Evolutionary conservation across 2,329 filamentous ascomycete species (phyloP).

Genomic region (Hymenoscyphus repandus): DNA sequence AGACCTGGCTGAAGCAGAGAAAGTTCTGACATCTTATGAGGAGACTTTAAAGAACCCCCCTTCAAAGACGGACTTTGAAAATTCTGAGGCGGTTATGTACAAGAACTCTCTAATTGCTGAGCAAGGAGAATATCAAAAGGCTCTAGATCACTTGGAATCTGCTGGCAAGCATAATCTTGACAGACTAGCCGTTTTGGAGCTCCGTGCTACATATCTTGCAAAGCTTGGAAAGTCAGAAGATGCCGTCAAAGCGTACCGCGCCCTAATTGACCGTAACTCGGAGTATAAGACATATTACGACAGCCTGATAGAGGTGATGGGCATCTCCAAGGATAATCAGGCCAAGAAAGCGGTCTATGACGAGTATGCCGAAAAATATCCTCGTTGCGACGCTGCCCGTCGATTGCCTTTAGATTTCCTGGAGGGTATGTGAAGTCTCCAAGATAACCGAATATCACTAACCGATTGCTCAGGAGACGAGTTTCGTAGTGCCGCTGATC

Average conservation of each 20-base stretch:
- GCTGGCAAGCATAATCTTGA: conserved; percentile 76
- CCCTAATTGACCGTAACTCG: conserved; percentile 77
- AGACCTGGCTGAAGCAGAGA: conserved; percentile 79
- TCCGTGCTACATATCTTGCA: conserved; percentile 77
- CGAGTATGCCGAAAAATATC: conserved; percentile 74
- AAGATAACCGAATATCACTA: conserved; percentile 14
- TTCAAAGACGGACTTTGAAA: conserved; percentile 75
- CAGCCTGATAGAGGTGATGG: conserved; percentile 65
- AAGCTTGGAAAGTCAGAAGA: conserved; percentile 73
- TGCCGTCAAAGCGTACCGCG: conserved; percentile 74
- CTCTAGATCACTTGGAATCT: conserved; percentile 78
- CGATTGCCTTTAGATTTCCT: conserved; percentile 88
- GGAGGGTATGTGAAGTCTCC: conserved; percentile 46
- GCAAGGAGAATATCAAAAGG: conserved; percentile 73
- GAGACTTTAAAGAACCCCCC: conserved; percentile 82
- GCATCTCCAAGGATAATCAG: conserved; percentile 55
- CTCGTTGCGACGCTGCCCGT: conserved; percentile 77
- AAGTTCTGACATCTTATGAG: conserved; percentile 86
- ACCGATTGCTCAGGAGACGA: conserved; percentile 53
- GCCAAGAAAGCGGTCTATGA: conserved; percentile 72
- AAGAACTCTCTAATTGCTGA: conserved; percentile 95
- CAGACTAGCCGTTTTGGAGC: conserved; percentile 77
- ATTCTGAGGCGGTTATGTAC: conserved; percentile 91
- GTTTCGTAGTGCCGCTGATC: conserved; percentile 72
- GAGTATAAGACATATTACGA: conserved; percentile 86